Conservation (phyloP, 2,329 filamentous ascomycete genomes). For the Fusarium longipes region DNA sequence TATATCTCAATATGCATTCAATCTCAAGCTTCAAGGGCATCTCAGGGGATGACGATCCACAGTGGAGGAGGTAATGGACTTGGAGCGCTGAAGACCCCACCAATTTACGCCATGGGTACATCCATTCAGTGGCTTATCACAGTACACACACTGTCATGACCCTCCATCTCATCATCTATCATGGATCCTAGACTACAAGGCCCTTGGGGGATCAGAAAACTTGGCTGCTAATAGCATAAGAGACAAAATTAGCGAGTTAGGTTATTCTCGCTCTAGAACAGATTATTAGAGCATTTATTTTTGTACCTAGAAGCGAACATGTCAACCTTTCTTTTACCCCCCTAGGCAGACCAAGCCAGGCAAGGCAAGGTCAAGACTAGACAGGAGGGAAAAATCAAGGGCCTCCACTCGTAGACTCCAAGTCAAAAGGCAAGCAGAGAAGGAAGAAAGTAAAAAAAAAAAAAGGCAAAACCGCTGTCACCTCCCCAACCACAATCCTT, state of each 20-base stretch:
- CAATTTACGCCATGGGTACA: constrained; percentile 27
- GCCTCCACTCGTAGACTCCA: constrained; percentile 34
- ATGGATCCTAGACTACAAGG: not conserved
- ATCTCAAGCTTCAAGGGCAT: constrained; percentile 16
- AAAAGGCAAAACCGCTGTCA: constrained; percentile 43
- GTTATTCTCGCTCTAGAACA: no score
- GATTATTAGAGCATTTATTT: not conserved
- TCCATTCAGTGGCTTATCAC: constrained; percentile 25
- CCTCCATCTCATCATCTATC: constrained; percentile 17
- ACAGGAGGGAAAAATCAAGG: constrained; percentile 34
- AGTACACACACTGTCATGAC: constrained; percentile 26
- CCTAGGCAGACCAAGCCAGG: not conserved
- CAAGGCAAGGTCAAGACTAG: constrained; percentile 1
- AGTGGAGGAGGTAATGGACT: constrained; percentile 28
- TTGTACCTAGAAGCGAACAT: not conserved
- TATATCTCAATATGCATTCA: constrained; percentile 2
- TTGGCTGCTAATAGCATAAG: not conserved
- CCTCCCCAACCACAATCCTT: constrained; percentile 44
- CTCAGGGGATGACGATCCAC: constrained; percentile 36
- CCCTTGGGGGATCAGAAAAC: not conserved
- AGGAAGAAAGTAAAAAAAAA: not conserved
- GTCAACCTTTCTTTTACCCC: not conserved
- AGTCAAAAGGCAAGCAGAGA: constrained; percentile 11
- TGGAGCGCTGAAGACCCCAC: constrained; percentile 36
- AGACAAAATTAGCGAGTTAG: not conserved